Evolutionary conservation across 164 flowering plant species (phyloP), one percentile per base, ranked within the genome.

Genomic region (Annona cherimola): DNA sequence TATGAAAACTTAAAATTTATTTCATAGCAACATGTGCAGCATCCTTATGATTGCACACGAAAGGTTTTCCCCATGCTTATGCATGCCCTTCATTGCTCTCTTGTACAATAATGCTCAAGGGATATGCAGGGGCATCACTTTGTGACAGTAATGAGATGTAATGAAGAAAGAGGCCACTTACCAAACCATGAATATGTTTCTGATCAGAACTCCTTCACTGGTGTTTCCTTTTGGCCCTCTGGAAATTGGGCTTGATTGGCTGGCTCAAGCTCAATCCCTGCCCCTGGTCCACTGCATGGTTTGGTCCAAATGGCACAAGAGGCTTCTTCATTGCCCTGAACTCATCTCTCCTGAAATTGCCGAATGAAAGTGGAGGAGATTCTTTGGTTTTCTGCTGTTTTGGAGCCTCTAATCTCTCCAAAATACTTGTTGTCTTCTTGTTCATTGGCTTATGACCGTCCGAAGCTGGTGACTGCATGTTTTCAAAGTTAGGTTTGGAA

Each of bases 401-500:
- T 5, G 96, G 97, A 39, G 73, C 76, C 76, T 90, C 98, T 61
- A 94, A 81, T 71, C 98, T 88, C 82, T 94, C 98, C 75, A 94
- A 76, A 80, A 94, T 94, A 76, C 88, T 86, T 59, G 90, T 87
- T 42, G 96, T 91, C 76, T 89, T 90, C 43, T 74, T 84, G 73
- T 86, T 92, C 76, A 81, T 44, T 66, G 78, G 87, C 80, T 76
- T 84, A 66, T 69, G 57, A 50, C 57, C 75, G 73, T 54, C 75
- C 11, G 85, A 78, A 0, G 84, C 77, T 0, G 84, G 80, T n/a
- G 73, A 41, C 64, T 76, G 68, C 40, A 75, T 57, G 43, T 73
- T 75, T 62, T 80, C 82, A 18, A 59, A 61, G 73, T 73, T 83
- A 12, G 82, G 75, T 65, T 72, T 83, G 45, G 85, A 73, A 59